Evolutionary conservation across 78 protist species (phyloP).

Genomic region (Dictyostelium intermedium): DNA sequence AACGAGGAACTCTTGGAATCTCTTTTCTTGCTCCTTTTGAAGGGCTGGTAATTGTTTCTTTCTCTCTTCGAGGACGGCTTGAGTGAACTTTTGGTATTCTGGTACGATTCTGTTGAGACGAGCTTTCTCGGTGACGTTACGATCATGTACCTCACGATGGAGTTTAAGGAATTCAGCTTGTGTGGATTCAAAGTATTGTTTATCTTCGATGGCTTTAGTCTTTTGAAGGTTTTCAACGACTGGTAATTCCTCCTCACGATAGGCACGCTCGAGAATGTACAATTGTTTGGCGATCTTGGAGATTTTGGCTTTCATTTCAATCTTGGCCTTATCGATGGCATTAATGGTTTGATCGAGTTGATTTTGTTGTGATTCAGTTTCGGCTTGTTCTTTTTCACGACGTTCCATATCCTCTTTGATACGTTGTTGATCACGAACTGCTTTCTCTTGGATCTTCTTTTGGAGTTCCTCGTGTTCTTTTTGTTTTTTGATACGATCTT

Average conservation of each 20-base stretch:
- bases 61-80: conserved; percentile 7
- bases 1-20: conserved; percentile 27
- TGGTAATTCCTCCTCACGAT: conserved; percentile 77
- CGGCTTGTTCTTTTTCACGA: conserved; percentile 12
- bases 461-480: conserved; percentile 41
- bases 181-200: conserved; percentile 18
- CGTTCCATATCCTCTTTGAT: conserved; percentile 27
- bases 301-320: conserved; percentile 59
- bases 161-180: conserved; percentile 31
- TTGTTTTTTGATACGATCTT: conserved; percentile 53
- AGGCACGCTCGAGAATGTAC: conserved; percentile 73
- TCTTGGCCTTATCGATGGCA: conserved; percentile 68
- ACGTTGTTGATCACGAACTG: conserved; percentile 16
- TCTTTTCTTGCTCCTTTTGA: conserved; percentile 26
- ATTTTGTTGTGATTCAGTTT: background rate
- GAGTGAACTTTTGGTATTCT: conserved; percentile 14
- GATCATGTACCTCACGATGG: conserved; percentile 6
- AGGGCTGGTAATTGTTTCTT: conserved; percentile 50
- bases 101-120: conserved; percentile 3
- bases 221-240: conserved; percentile 31
- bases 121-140: conserved; percentile 42
- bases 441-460: conserved; percentile 22
- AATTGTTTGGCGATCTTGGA: conserved; percentile 52
- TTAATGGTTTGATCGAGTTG: conserved; percentile 59
- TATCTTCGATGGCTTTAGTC: conserved; percentile 41